Evolutionary conservation across 768 basidiomycete genomes (phyloP), one percentile per base, ranked within the genome.

Genomic region (Chalciporus sphaerocephalus): DNA sequence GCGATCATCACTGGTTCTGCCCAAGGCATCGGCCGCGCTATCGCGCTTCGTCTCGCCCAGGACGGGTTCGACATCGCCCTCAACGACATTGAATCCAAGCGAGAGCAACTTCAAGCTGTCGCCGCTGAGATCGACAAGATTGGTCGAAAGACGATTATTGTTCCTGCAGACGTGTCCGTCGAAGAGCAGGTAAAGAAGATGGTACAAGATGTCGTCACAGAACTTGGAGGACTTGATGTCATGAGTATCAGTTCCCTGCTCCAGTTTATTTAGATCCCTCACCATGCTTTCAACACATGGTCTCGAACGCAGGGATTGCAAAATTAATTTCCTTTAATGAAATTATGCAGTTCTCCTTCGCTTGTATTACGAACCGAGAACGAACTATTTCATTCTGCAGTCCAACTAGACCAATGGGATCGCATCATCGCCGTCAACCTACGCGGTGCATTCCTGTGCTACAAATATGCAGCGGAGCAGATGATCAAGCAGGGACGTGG

Each of bases 391-490:
- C 35, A 11, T 5, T 40, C n/a, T 35, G 5, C 27, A 66, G 76
- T 67, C 4, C 54, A 58, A 3, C 38, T 65, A 1, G 62, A 70
- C 8, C 61, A 69, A 0, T 74, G 66, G 69, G 70, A 81, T 55
- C 61, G 55, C 55, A 33, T 65, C 6, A 64, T 75, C 48, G 65
- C 70, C 5, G 65, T 83, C 53, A 85, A 85, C 53, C 68, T 74
- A 48, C 73, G 76, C 42, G 81, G 81, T 28, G 64, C 72, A 2
- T 82, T 78, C 65, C 70, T 79, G 48, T 83, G 79, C 57, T 84
- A 83, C 36, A 79, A 83, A 42, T 70, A 82, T 47, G 84, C 81
- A 2, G 81, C 78, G 15, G 66, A 65, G 41, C 75, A 78, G 53
- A 85, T 85, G 84, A 69, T 81, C 8, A 45, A 55, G 8, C 77